These are phyloP conservation scores for Paecilomyces sp. DNA, from an alignment of 2,329 filamentous ascomycete species.

Conservation along the genomic window DNA sequence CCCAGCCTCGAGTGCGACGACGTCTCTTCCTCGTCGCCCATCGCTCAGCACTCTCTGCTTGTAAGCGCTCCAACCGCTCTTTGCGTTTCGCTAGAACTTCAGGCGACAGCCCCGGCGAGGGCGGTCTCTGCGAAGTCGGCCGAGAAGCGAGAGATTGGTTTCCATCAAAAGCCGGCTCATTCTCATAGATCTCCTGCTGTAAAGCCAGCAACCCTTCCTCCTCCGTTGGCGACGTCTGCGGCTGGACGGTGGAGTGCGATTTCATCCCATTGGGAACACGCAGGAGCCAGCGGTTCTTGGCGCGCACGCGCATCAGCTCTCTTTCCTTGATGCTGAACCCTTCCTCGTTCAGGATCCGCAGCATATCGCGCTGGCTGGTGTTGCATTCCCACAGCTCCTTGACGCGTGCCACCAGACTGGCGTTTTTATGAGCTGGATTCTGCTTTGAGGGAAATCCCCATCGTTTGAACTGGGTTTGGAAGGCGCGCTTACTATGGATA, in stretches of 20 bases:
- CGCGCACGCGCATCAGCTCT: constrained; percentile 62
- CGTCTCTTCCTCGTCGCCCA: constrained; percentile 60
- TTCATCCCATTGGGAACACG: constrained; percentile 56
- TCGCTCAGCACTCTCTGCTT: constrained; percentile 54
- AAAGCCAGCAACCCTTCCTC: constrained; percentile 32
- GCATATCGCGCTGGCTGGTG: constrained; percentile 64
- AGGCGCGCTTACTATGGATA: constrained; percentile 60
- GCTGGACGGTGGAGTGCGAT: constrained; percentile 24
- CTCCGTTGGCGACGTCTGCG: constrained; percentile 18
- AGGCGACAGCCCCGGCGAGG: constrained; percentile 31
- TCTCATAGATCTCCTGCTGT: constrained; percentile 33
- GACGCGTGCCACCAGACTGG: constrained; percentile 59
- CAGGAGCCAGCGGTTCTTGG: constrained; percentile 61
- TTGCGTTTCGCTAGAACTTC: constrained; percentile 48
- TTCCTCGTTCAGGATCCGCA: constrained; percentile 61
- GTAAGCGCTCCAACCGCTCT: constrained; percentile 48
- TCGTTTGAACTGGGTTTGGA: constrained; percentile 66
- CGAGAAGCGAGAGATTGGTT: constrained; percentile 17
- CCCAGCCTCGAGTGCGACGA: constrained; percentile 61
- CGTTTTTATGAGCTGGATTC: constrained; percentile 64
- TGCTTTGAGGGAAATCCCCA: constrained; percentile 76
- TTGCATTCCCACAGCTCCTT: constrained; percentile 74
- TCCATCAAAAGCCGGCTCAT: constrained; percentile 20
- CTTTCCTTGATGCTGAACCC: constrained; percentile 66
- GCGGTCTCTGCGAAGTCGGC: constrained; percentile 9